Percentiles rank a stretch among this genome's conserved stretches.
These are phyloP conservation scores for Fusarium sp. DNA, from an alignment of 2,329 filamentous ascomycete genomes.

Conservation along the genomic window DNA sequence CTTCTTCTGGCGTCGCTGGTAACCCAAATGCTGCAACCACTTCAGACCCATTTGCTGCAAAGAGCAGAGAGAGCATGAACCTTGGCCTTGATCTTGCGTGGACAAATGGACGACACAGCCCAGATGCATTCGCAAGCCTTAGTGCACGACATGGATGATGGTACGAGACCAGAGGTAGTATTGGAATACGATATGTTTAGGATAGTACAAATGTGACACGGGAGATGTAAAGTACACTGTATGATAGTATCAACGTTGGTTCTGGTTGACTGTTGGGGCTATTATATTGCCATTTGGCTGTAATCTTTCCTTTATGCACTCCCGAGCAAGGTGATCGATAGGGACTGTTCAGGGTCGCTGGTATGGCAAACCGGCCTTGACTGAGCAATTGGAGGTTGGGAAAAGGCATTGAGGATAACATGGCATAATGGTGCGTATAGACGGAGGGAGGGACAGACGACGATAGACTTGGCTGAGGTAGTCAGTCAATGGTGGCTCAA, in stretches of 20 bases:
- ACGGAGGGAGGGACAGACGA: not conserved
- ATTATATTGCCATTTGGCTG: not conserved
- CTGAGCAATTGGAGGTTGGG: not conserved
- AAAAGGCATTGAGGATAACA: not conserved
- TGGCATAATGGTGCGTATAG: not conserved
- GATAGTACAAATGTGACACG: constrained; percentile 36
- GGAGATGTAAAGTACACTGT: constrained; percentile 31
- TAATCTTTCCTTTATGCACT: not conserved
- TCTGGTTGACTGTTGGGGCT: constrained; percentile 19
- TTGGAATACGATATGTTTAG: constrained; percentile 28
- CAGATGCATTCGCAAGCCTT: constrained; percentile 81
- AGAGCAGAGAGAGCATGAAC: constrained; percentile 76
- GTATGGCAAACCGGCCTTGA: not conserved
- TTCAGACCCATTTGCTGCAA: constrained; percentile 55
- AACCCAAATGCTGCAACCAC: constrained; percentile 34
- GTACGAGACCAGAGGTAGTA: constrained; percentile 33
- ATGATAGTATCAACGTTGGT: constrained; percentile 43
- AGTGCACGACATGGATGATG: constrained; percentile 66
- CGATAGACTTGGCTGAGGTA: not conserved
- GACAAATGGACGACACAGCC: constrained; percentile 78
- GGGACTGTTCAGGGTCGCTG: not conserved
- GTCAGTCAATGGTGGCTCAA: not conserved
- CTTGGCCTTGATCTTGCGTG: constrained; percentile 71
- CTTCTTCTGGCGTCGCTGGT: constrained; percentile 35
- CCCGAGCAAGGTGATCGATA: not conserved